Base-by-base conservation (phyloP, 139 green algal genomes). In the Pleodorina starrii region DNA sequence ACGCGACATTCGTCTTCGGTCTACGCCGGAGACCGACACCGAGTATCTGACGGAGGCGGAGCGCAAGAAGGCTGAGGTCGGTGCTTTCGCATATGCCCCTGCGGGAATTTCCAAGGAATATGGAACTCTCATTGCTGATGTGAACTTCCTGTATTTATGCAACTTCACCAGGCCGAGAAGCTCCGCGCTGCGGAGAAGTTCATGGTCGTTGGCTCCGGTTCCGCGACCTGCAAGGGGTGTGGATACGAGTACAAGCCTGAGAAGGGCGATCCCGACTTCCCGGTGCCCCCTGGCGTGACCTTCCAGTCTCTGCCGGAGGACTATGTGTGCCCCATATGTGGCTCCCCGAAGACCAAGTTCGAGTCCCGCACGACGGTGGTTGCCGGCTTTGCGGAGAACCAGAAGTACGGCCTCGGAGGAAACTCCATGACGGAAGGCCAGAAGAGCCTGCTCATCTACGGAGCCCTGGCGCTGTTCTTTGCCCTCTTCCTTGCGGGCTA, bases 351-450 rank as follows among this genome's bases (percentile, higher is more conserved):
- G 90, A 66, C 44, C 12, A 90, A 93, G 32, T 99, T 99, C 91
- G 54, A 96, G 80, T 90, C 83, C 6, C 85, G 89, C 27, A 60
- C 93, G 38, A 96, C 94, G 86, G 93, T 96, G 50, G 90, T 99
- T 23, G 97, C 97, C 0, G 97, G 97, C 21, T 99, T 99, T 93
- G 96, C 96, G 9, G 95, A 98, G 89, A 99, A 99, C 93, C 97
- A 99, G 92, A 91, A 91, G 29, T 99, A 99, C 80, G 97, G 98
- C 0, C 88, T 99, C 16, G 98, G 98, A 19, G 95, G 92, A 69
- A 99, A 99, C 93, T 92, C 90, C 40, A 95, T 99, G 93, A 99
- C 97, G 16, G 95, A 88, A 12, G 93, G 90, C 12, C 97, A 99
- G 87, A 99, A 99, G 94, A 90, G 57, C 25, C 38, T 96, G 32